These are phyloP conservation scores for Porcisia deanei DNA, from an alignment of 208 protist species.

Conservation along the genomic window DNA sequence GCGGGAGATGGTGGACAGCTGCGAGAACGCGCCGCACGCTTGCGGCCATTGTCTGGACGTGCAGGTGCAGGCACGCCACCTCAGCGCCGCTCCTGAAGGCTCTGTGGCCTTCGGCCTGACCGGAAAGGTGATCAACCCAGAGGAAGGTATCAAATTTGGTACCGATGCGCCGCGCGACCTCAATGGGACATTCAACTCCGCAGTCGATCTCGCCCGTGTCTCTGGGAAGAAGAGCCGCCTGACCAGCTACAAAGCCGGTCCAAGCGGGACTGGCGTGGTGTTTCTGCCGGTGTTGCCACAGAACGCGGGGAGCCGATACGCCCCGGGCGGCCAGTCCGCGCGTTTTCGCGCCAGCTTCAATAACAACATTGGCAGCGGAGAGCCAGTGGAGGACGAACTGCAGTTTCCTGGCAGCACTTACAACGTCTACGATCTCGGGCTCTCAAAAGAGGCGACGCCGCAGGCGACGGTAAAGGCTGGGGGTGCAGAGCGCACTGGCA, in stretches of 20 bases:
- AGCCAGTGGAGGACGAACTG: conserved; percentile 45
- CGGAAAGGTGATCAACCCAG: conserved; percentile 61
- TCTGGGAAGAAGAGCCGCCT: conserved; percentile 31
- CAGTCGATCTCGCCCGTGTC: conserved; percentile 28
- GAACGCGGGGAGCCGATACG: conserved; percentile 7
- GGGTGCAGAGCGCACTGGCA: conserved; percentile 10
- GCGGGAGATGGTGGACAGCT: conserved; percentile 49
- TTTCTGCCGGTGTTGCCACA: conserved; percentile 48
- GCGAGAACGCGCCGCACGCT: conserved; percentile 56
- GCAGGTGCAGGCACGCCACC: conserved; percentile 70
- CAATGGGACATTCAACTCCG: conserved; percentile 48
- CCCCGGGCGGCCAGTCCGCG: conserved; percentile 13
- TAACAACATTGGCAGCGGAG: conserved; percentile 54
- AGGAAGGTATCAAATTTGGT: conserved; percentile 57
- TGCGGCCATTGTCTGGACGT: conserved; percentile 76
- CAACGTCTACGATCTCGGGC: conserved; percentile 61
- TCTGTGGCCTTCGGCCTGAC: conserved; percentile 51
- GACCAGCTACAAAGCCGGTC: conserved; percentile 66
- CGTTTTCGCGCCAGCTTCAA: conserved; percentile 50
- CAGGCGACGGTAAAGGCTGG: conserved; percentile 6
- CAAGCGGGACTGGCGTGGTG: conserved; percentile 78
- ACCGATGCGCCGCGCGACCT: conserved; percentile 29
- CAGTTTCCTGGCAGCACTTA: conserved; percentile 85
- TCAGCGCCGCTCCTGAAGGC: conserved; percentile 36
- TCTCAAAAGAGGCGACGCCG: neutral